Conservation (phyloP, 495 filamentous ascomycete genomes). For the Penicillium tannophilum region DNA sequence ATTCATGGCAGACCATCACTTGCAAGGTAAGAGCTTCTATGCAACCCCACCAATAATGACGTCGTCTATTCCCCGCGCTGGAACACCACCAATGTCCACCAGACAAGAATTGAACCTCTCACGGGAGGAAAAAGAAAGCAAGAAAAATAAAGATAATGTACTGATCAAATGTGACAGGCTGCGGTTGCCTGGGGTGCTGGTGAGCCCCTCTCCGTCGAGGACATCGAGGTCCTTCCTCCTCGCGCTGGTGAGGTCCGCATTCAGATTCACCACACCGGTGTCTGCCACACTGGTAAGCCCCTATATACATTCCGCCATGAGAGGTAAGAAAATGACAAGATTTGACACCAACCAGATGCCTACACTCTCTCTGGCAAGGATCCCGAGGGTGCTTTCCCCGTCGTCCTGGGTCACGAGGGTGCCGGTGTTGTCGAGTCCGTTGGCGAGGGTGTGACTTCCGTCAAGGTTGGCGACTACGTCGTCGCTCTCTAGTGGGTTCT, state of each 20-base stretch:
- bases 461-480: constrained; percentile 81
- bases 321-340: background rate
- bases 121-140: background rate
- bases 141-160: background rate
- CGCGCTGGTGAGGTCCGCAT: constrained; percentile 95
- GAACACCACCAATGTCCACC: background rate
- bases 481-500: constrained; percentile 84
- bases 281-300: constrained; percentile 89
- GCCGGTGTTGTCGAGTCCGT: constrained; percentile 97
- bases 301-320: background rate
- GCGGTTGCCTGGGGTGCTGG: constrained; percentile 96
- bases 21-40: constrained; percentile 60
- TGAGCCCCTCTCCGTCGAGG: constrained; percentile 84
- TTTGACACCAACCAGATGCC: constrained; percentile 64
- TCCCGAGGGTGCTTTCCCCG: constrained; percentile 96
- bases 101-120: background rate
- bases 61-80: constrained; percentile 14
- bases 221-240: constrained; percentile 90
- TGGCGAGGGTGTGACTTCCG: constrained; percentile 90
- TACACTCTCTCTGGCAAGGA: constrained; percentile 98
- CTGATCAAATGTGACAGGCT: constrained; percentile 56
- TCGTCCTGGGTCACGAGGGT: constrained; percentile 95
- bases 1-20: constrained; percentile 62
- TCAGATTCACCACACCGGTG: constrained; percentile 93
- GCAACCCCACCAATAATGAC: constrained; percentile 16